Conservation (phyloP, 2,329 filamentous ascomycete species). For the Emmonsiellopsis sp. region DNA sequence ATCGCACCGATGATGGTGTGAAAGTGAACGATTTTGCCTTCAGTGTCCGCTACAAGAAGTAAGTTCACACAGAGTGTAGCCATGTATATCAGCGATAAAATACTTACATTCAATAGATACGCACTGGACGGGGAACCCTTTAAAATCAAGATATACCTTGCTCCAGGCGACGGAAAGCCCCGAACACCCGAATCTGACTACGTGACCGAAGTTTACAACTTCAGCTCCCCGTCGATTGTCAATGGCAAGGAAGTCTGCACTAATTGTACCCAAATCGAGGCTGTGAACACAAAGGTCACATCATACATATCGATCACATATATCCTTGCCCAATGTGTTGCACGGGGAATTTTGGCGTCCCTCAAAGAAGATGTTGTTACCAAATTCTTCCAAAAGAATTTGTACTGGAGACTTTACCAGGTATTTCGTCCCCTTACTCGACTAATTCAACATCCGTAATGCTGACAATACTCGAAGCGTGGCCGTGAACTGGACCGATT, state of each 20-base stretch:
- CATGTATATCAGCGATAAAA: not conserved
- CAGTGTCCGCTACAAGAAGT: slow-evolving; percentile 2
- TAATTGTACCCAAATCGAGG: not conserved
- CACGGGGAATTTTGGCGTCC: not conserved
- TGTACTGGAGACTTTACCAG: slow-evolving; percentile 3
- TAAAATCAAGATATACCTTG: slow-evolving; percentile 1
- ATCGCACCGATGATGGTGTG: slow-evolving; percentile 1
- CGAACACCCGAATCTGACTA: not conserved
- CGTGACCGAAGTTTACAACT: slow-evolving; percentile 3
- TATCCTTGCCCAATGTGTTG: not conserved
- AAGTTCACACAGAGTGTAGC: not conserved
- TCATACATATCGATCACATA: slow-evolving; percentile 1
- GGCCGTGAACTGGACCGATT: not conserved
- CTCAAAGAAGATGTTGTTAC: not conserved
- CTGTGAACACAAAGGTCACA: not conserved
- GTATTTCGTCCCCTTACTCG: not conserved
- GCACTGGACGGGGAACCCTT: not conserved
- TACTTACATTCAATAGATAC: not conserved
- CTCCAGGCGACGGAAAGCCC: slow-evolving; percentile 2
- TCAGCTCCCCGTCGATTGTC: not conserved
- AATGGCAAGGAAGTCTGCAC: not conserved
- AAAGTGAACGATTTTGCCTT: slow-evolving; percentile 3
- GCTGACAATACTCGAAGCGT: not conserved
- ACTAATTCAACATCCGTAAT: not conserved
- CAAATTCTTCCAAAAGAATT: not conserved